Percentiles rank a stretch among this genome's conserved stretches.
phyloP scores from a whole-genome alignment of 495 filamentous ascomycete species.

The Parathielavia hyrcaniae region DNA sequence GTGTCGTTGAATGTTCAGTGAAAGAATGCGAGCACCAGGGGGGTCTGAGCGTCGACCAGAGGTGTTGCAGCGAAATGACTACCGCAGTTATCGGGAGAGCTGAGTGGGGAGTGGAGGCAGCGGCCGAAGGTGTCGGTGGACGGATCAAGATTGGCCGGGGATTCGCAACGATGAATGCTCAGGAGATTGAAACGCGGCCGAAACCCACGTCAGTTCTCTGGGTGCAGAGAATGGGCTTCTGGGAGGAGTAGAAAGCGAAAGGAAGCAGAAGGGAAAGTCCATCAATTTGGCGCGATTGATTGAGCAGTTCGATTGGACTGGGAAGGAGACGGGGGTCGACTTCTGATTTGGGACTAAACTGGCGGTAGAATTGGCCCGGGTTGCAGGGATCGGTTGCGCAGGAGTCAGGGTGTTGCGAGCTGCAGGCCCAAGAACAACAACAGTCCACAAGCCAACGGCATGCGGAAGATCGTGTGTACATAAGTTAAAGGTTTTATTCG shows the following conservation, averaged over 20 bases:
- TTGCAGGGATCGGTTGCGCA: too few relatives aligned
- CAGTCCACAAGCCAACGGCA: too few relatives aligned
- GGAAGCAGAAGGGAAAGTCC: not conserved
- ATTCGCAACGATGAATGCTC: not conserved
- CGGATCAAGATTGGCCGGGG: constrained; percentile 16
- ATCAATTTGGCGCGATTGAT: not conserved
- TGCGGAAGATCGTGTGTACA: too few relatives aligned
- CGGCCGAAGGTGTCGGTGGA: constrained; percentile 9
- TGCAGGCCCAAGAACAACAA: too few relatives aligned
- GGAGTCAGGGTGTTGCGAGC: too few relatives aligned
- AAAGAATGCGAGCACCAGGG: constrained; percentile 36
- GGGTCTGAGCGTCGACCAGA: constrained; percentile 30
- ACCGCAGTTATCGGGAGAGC: constrained; percentile 27
- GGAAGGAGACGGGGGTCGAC: too few relatives aligned
- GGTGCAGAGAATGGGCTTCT: not conserved
- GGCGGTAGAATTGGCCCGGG: too few relatives aligned
- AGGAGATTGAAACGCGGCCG: not conserved
- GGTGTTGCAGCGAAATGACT: constrained; percentile 35
- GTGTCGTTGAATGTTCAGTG: constrained; percentile 27
- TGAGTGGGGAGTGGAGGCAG: constrained; percentile 29
- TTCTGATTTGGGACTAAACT: too few relatives aligned
- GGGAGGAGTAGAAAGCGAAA: not conserved
- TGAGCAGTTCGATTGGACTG: too few relatives aligned
- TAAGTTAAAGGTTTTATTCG: too few relatives aligned
- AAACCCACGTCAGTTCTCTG: not conserved